A percentile compares a stretch with the other conserved stretches of the same genome.
Conservation (phyloP, 306 rosid species). For the Rubus parviflorus region DNA sequence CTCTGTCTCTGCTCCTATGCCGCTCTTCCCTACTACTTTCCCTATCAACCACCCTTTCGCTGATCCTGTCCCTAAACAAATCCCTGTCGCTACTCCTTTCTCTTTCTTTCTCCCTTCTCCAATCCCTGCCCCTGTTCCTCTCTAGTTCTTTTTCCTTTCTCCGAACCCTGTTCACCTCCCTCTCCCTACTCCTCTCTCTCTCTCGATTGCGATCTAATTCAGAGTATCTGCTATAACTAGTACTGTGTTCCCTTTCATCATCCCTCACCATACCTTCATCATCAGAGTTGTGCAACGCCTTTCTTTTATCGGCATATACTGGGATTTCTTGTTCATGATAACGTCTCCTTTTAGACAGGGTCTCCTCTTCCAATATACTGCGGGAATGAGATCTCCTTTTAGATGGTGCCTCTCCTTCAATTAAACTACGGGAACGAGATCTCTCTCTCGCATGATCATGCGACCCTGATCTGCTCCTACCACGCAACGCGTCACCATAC, state of each 20-base stretch:
- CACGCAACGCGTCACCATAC: constrained; percentile 1
- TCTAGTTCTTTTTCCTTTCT: constrained; percentile 54
- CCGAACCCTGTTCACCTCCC: constrained; percentile 28
- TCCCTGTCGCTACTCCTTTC: constrained; percentile 51
- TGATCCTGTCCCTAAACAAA: constrained; percentile 44
- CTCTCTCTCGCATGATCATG: constrained; percentile 52
- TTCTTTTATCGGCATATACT: constrained; percentile 36
- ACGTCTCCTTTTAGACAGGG: constrained; percentile 44
- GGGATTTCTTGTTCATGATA: constrained; percentile 32
- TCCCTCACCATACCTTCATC: constrained; percentile 48
- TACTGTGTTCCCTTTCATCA: constrained; percentile 46
- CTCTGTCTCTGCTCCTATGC: constrained; percentile 26
- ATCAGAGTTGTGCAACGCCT: constrained; percentile 30
- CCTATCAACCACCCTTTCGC: constrained; percentile 51
- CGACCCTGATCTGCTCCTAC: constrained; percentile 68
- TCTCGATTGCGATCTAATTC: constrained; percentile 28
- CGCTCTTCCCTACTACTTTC: constrained; percentile 52
- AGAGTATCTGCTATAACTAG: constrained; percentile 29
- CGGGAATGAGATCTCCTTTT: constrained; percentile 40
- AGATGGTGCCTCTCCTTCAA: constrained; percentile 56
- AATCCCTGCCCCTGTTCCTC: constrained; percentile 50
- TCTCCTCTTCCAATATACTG: constrained; percentile 62
- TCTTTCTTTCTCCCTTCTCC: constrained; percentile 58
- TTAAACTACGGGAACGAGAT: constrained; percentile 52
- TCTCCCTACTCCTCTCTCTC: constrained; percentile 54